These are phyloP conservation scores for Suillus ampliporus DNA, from an alignment of 768 basidiomycete genomes.

Conservation along the genomic window DNA sequence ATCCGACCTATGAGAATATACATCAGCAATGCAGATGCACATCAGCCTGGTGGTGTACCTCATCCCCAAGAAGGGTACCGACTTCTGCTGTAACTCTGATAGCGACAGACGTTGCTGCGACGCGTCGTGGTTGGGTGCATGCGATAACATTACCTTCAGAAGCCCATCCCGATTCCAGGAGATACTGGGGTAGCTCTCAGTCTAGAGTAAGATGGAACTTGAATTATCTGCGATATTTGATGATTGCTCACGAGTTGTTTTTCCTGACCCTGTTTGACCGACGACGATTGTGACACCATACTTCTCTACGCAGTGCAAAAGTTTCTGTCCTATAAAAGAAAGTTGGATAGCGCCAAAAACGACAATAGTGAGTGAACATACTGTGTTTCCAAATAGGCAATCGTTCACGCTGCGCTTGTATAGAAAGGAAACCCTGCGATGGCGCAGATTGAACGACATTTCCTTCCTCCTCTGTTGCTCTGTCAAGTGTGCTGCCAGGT, in stretches of 20 bases:
- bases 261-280: conserved; percentile 96
- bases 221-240: neutral
- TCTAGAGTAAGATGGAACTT: conserved; percentile 15
- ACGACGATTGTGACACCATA: conserved; percentile 87
- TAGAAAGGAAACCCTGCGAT: conserved; percentile 55
- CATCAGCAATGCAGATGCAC: conserved; percentile 28
- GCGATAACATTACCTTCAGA: conserved; percentile 81
- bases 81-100: conserved; percentile 91
- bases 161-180: conserved; percentile 94
- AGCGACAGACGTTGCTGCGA: conserved; percentile 96
- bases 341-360: conserved; percentile 3
- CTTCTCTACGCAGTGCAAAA: conserved; percentile 85
- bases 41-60: conserved; percentile 51
- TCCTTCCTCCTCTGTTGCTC: conserved; percentile 79
- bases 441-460: conserved; percentile 71
- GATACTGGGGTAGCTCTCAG: conserved; percentile 93
- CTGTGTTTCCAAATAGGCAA: conserved; percentile 93
- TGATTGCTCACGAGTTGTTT: conserved; percentile 85
- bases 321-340: conserved; percentile 61
- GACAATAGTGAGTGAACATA: conserved; percentile 37
- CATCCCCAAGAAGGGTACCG: conserved; percentile 86
- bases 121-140: conserved; percentile 91
- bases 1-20: conserved; percentile 74
- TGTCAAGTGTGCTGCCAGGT: conserved; percentile 88
- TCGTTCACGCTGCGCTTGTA: conserved; percentile 78